These are phyloP conservation scores for Nymphaea colorata DNA, from an alignment of 164 flowering plant species.

Conservation along the genomic window DNA sequence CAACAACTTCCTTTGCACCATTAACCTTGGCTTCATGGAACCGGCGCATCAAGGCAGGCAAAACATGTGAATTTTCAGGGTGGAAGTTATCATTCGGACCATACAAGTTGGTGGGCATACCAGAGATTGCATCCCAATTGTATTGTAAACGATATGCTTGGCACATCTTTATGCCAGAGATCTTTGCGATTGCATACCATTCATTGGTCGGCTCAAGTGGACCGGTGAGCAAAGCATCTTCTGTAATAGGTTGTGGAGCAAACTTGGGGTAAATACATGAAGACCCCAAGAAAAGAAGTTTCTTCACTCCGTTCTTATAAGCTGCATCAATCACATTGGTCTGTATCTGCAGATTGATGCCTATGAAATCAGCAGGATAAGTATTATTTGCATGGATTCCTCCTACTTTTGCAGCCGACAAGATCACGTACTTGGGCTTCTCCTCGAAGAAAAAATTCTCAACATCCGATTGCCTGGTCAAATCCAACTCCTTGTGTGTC, in stretches of 20 bases:
- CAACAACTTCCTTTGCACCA: conserved; percentile 65
- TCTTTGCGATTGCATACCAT: conserved; percentile 89
- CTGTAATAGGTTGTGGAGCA: conserved; percentile 84
- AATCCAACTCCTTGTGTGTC: conserved; percentile 72
- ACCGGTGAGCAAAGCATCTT: conserved; percentile 61
- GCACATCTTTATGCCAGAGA: conserved; percentile 90
- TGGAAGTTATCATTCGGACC: conserved; percentile 91
- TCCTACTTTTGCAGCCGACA: conserved; percentile 93
- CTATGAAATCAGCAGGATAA: conserved; percentile 85
- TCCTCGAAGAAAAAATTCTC: conserved; percentile 65
- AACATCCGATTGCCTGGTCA: conserved; percentile 66
- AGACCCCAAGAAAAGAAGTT: conserved; percentile 76
- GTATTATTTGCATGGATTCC: conserved; percentile 95
- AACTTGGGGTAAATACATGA: conserved; percentile 90
- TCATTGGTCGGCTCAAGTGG: conserved; percentile 92
- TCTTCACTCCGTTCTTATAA: conserved; percentile 39
- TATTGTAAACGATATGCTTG: conserved; percentile 67
- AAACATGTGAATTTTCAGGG: conserved; percentile 84
- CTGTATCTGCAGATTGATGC: conserved; percentile 77
- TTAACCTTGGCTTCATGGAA: conserved; percentile 77
- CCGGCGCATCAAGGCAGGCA: conserved; percentile 83
- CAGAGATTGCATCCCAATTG: conserved; percentile 66
- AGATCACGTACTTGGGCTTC: conserved; percentile 57
- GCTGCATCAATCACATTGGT: conserved; percentile 81
- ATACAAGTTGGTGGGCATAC: conserved; percentile 79